Percentiles rank a stretch among this genome's conserved stretches.
Evolutionary conservation across 2,329 filamentous ascomycete genomes (phyloP).

Genomic region (Sclerotiophoma versabilis): DNA sequence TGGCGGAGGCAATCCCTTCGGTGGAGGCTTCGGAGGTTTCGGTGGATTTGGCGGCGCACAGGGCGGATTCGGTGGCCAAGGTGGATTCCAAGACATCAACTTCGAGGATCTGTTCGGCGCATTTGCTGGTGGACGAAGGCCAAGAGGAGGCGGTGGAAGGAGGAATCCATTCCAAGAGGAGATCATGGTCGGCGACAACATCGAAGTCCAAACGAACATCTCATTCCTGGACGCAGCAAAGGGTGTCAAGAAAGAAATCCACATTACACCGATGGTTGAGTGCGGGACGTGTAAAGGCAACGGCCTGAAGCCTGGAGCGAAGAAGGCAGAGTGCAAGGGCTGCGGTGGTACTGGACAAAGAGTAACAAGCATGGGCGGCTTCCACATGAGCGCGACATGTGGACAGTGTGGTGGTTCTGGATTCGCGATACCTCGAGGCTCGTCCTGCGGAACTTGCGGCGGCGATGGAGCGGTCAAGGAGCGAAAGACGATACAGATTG

Average conservation of each 20-base stretch:
- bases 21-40: conserved; percentile 57
- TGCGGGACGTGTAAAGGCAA: conserved; percentile 85
- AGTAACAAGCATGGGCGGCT: conserved; percentile 90
- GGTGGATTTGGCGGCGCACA: conserved; percentile 60
- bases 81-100: conserved; percentile 86
- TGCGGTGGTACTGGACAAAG: conserved; percentile 88
- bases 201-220: conserved; percentile 91
- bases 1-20: conserved; percentile 70
- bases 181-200: conserved; percentile 90
- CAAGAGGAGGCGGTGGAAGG: conserved; percentile 56
- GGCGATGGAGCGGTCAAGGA: conserved; percentile 87
- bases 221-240: conserved; percentile 97
- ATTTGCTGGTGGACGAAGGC: conserved; percentile 71
- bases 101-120: conserved; percentile 96
- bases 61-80: conserved; percentile 67
- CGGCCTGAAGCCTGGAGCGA: conserved; percentile 82
- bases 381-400: conserved; percentile 95
- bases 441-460: conserved; percentile 79
- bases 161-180: conserved; percentile 78
- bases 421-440: conserved; percentile 75
- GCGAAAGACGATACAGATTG: conserved; percentile 81
- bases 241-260: conserved; percentile 86
- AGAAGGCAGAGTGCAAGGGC: conserved; percentile 74
- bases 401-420: conserved; percentile 81
- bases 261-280: conserved; percentile 78